A percentile compares a stretch with the other conserved stretches of the same genome.
phyloP scores from a whole-genome alignment of 306 rosid genomes.

The Quercus alba region DNA sequence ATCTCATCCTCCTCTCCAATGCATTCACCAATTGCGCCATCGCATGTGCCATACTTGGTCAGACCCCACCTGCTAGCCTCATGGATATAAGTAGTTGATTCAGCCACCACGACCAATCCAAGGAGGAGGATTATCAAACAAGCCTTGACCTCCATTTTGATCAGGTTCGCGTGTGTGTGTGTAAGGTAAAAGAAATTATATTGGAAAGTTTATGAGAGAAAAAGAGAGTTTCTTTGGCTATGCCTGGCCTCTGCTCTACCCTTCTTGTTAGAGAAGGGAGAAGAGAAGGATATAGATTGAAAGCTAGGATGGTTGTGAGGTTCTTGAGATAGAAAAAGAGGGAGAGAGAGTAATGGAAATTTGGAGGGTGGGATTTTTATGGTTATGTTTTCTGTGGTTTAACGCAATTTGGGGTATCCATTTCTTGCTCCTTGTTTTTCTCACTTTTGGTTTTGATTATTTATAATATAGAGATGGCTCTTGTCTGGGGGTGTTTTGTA shows the following conservation, averaged over 20 bases:
- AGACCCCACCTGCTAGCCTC: conserved; percentile 10
- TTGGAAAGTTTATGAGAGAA: background rate
- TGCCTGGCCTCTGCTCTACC: background rate
- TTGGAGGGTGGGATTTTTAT: conserved; percentile 1
- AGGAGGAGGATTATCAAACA: conserved; percentile 27
- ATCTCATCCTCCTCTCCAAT: conserved; percentile 42
- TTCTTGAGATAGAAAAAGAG: conserved; percentile 14
- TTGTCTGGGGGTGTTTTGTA: background rate
- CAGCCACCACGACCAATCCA: conserved; percentile 28
- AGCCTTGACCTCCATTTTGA: conserved; percentile 33
- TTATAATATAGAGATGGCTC: background rate
- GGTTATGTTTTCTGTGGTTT: conserved; percentile 5
- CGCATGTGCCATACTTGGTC: background rate
- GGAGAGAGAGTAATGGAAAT: background rate
- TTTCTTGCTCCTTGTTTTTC: conserved; percentile 21
- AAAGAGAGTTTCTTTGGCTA: background rate
- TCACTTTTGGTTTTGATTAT: background rate
- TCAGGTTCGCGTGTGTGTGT: background rate
- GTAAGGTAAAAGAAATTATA: no score
- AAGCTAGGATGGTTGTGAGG: conserved; percentile 11
- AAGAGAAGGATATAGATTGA: conserved; percentile 9
- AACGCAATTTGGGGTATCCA: conserved; percentile 14
- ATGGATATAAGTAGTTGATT: conserved; percentile 22
- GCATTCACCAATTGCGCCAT: conserved; percentile 2
- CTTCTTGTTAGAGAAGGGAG: conserved; percentile 25